Base-by-base conservation (phyloP, 2,329 filamentous ascomycete genomes). In the Acrocalymma vagum region DNA sequence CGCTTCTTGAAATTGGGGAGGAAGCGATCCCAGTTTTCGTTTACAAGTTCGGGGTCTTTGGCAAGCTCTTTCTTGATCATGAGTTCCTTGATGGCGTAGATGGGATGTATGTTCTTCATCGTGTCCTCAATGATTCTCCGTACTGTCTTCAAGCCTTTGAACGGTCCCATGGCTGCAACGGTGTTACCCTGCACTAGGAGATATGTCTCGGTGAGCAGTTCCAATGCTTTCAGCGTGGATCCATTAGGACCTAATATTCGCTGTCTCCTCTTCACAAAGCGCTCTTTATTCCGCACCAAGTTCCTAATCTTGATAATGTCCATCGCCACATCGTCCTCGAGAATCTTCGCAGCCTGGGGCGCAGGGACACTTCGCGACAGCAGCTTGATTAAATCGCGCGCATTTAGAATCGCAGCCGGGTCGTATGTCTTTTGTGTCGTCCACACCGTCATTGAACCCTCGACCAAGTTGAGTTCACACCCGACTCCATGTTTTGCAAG, bases 171-270 rank as follows among this genome's bases (percentile, higher is more conserved):
- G 5, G 83, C 87, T 1, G 86, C 85, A 18, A 99, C 94, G 0
- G 94, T 97, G 71, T 96, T 97, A 55, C 94, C 94, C 70, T 99
- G 94, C 1, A 99, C 94, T 27, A 97, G 81, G 37, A 99, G 88
- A 70, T 97, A 68, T 41, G 89, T 95, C 61, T 86, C 79, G 1
- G 94, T 99, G 38, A 99, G 81, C 3, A 97, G 81, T 71, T 97
- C 91, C 18, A 99, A 81, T 2, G 94, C 94, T 69, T 97, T 97
- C 37, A 99, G 78, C 2, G 94, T 99, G 32, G 88, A 90, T 24
- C 93, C 94, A 53, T 90, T 88, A 11, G 93, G 92, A 0, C 94
- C 94, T 16, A 99, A 78, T 43, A 99, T 94, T 41, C 94, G 81
- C 73, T 99, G 94, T 32, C 94, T 83, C 40, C 94, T 81, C 78